Percentiles rank a stretch among this genome's conserved stretches.
These are phyloP conservation scores for Saturnispora diversa DNA, from an alignment of 805 yeast species.

Conservation along the genomic window DNA sequence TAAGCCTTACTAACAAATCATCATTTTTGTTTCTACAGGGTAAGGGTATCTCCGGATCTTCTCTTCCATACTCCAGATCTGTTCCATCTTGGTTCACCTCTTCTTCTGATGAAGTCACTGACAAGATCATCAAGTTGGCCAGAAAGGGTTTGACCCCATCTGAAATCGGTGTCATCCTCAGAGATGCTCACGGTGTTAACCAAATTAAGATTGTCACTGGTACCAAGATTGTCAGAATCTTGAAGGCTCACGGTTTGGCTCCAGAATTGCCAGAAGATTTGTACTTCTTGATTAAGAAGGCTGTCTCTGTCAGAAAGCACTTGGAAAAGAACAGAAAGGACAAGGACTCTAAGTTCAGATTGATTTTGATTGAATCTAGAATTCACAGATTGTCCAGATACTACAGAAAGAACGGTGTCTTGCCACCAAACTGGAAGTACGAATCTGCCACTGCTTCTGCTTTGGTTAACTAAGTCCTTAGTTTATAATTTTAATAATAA, in stretches of 20 bases:
- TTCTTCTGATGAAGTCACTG: conserved; percentile 90
- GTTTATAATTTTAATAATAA: conserved; percentile 1
- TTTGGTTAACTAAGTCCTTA: conserved; percentile 77
- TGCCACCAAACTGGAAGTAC: conserved; percentile 99
- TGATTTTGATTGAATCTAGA: conserved; percentile 99
- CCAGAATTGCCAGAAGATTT: conserved; percentile 99
- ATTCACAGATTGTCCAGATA: conserved; percentile 99
- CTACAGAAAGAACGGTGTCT: conserved; percentile 99
- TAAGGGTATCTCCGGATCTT: conserved; percentile 98
- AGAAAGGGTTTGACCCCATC: conserved; percentile 99
- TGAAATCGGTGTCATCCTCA: conserved; percentile 97
- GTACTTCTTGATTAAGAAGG: conserved; percentile 98
- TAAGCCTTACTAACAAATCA: conserved; percentile 31
- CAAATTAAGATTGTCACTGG: conserved; percentile 97
- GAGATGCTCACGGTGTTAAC: conserved; percentile 99
- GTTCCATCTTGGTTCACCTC: conserved; percentile 99
- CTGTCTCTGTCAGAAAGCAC: conserved; percentile 99
- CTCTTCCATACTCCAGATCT: conserved; percentile 98
- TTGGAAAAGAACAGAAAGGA: conserved; percentile 99
- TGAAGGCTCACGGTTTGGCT: conserved; percentile 99
- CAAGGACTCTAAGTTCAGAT: conserved; percentile 99
- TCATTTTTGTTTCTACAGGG: conserved; percentile 51
- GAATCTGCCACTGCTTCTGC: conserved; percentile 99
- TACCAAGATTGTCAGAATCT: conserved; percentile 98
- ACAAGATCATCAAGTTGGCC: conserved; percentile 98